phyloP scores from a whole-genome alignment of 805 yeast species.

The Lachancea nothofagi region DNA sequence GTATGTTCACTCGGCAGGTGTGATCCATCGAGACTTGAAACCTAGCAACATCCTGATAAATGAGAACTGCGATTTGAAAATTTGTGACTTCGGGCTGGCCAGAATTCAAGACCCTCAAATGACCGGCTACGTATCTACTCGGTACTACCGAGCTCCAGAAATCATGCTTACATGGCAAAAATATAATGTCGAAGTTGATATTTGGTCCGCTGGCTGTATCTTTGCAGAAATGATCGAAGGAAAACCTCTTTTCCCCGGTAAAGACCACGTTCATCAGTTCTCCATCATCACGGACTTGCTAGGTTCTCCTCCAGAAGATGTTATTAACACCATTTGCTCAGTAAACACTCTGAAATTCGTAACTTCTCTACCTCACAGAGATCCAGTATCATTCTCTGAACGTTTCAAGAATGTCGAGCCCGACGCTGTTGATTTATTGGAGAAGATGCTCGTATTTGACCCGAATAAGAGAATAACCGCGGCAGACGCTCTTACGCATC shows the following conservation, averaged over 20 bases:
- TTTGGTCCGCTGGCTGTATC: slow-evolving; percentile 97
- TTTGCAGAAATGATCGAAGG: slow-evolving; percentile 98
- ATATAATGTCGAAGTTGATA: slow-evolving; percentile 93
- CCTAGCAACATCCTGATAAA: slow-evolving; percentile 81
- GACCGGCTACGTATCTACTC: slow-evolving; percentile 96
- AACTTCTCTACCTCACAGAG: slow-evolving; percentile 85
- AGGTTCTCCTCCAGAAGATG: slow-evolving; percentile 96
- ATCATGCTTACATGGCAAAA: slow-evolving; percentile 99
- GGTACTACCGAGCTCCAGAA: slow-evolving; percentile 97
- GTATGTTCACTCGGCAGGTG: slow-evolving; percentile 89
- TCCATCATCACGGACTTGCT: slow-evolving; percentile 91
- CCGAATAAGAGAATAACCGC: slow-evolving; percentile 94
- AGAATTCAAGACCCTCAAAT: slow-evolving; percentile 97
- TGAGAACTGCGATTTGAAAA: slow-evolving; percentile 86
- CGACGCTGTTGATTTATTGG: slow-evolving; percentile 81
- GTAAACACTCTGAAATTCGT: slow-evolving; percentile 94
- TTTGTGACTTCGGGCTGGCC: slow-evolving; percentile 92
- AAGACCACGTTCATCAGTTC: slow-evolving; percentile 97
- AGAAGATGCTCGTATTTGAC: slow-evolving; percentile 89
- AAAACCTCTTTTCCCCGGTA: slow-evolving; percentile 94
- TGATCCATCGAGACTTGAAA: slow-evolving; percentile 82
- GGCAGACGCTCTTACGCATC: slow-evolving; percentile 81
- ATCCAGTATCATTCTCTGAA: slow-evolving; percentile 82
- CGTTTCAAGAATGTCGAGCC: slow-evolving; percentile 76
- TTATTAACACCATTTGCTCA: slow-evolving; percentile 90